phyloP scores from a whole-genome alignment of 2,329 filamentous ascomycete genomes.

The Rhynchosporium agropyri region DNA sequence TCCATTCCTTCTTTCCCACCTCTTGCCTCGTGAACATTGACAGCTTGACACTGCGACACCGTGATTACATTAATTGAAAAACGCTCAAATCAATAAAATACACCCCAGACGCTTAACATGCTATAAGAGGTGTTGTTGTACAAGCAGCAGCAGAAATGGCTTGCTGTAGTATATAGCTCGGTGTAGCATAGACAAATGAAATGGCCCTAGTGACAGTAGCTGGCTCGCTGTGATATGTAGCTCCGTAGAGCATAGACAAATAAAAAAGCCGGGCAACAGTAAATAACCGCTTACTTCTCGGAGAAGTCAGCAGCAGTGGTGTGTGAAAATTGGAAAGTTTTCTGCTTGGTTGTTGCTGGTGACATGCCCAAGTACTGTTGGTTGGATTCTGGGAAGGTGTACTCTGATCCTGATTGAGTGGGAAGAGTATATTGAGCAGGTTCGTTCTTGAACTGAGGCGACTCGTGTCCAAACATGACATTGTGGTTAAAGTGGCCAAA shows the following conservation, averaged over 20 bases:
- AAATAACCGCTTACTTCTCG: slow-evolving; percentile 33
- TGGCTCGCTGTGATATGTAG: slow-evolving; percentile 23
- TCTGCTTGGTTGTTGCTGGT: slow-evolving; percentile 37
- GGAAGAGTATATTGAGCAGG: slow-evolving; percentile 35
- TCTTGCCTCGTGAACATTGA: slow-evolving; percentile 33
- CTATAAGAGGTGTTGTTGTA: slow-evolving; percentile 32
- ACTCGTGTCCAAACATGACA: slow-evolving; percentile 34
- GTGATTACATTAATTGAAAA: slow-evolving; percentile 38
- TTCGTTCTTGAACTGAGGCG: slow-evolving; percentile 34
- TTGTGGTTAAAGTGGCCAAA: slow-evolving; percentile 38
- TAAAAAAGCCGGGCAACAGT: slow-evolving; percentile 9
- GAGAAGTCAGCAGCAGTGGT: slow-evolving; percentile 41
- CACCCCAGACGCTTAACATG: slow-evolving; percentile 31
- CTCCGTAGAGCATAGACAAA: slow-evolving; percentile 19
- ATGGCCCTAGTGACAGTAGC: slow-evolving; percentile 14
- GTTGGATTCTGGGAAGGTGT: slow-evolving; percentile 35
- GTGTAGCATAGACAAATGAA: too few species aligned
- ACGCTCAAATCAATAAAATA: slow-evolving; percentile 19
- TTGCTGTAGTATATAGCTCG: not conserved
- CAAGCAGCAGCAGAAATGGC: slow-evolving; percentile 25
- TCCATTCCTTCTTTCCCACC: slow-evolving; percentile 12
- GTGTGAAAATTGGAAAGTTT: slow-evolving; percentile 42
- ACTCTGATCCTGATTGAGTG: slow-evolving; percentile 35
- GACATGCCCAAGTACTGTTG: slow-evolving; percentile 29
- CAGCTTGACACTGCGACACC: slow-evolving; percentile 21